Base-by-base conservation (phyloP, 495 filamentous ascomycete genomes). In the Penicillium ucsense region DNA sequence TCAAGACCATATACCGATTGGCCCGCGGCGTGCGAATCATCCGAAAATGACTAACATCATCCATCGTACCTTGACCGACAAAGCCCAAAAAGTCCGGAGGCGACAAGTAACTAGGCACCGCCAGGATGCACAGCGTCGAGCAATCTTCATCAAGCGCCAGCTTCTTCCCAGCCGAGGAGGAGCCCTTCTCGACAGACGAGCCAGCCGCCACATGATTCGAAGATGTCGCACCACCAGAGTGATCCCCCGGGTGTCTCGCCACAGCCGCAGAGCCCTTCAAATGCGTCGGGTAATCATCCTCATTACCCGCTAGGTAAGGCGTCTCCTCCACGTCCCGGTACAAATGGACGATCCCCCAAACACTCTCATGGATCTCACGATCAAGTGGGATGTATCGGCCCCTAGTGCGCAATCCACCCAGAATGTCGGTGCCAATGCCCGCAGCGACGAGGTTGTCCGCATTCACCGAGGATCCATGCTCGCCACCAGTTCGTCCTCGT, bases 1-100 rank as follows among this genome's bases (percentile, higher is more conserved):
- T 91, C 48, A 98, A 73, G 40, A 95, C 92, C 81, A 98, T 86
- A 69, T 97, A 98, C 59, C 90, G 80, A 63, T 91, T 96, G 56
- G 85, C 80, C 45, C 85, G 73, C 42, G 83, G 84, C 4, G 92
- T 97, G 72, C 87, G 81, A 41, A 98, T 85, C 84, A 98, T 94
- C 36, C 92, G 76, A 58, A 95, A 94, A 70, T 98, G 94, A 55
- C 86, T 94, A 50, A 97, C 87, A 46, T 88, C 75, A 49, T 88
- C 84, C 62, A 86, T 79, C 54, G 89, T 95, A 59, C 83, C 82
- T 64, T 96, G 87, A 2, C 92, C 92, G 33, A 96, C 80, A 55
- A 92, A 97, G 0, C 89, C 91, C 52, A 98, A 63, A 51, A 98
- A 90, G 57, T 97, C 94, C 20, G 82, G 84, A 4, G 89, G 85